phyloP scores from a whole-genome alignment of 208 protist species.

The Leptomonas pyrrhocoris region DNA sequence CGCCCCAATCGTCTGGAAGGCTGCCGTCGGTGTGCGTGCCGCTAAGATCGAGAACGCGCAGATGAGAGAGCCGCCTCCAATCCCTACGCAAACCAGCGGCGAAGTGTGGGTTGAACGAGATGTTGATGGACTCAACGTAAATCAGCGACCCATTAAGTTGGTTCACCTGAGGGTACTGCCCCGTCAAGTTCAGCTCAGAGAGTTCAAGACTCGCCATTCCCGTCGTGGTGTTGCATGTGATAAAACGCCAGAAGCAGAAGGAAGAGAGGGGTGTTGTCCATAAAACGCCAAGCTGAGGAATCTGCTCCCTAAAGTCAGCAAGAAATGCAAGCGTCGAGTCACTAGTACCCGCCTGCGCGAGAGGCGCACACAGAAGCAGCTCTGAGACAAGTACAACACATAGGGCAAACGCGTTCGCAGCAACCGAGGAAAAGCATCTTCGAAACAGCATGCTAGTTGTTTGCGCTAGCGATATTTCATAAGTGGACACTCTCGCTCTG shows the following conservation, averaged over 20 bases:
- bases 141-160: not conserved
- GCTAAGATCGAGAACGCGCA: not conserved
- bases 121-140: constrained; percentile 11
- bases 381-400: not conserved
- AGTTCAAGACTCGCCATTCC: not conserved
- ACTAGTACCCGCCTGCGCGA: not conserved
- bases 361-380: not conserved
- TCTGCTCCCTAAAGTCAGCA: not conserved
- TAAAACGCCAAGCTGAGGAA: not conserved
- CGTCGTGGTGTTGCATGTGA: constrained; percentile 1
- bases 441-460: not conserved
- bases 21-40: constrained; percentile 10
- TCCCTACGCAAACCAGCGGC: not conserved
- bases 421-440: not conserved
- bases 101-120: constrained; percentile 1
- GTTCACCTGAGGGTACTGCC: not conserved
- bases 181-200: not conserved
- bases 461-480: not conserved
- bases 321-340: not conserved
- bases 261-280: not conserved
- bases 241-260: not conserved
- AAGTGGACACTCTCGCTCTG: not conserved
- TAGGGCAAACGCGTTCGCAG: not conserved
- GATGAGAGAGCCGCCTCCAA: not conserved
- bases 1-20: constrained; percentile 5